Evolutionary conservation across 345 rosid species (phyloP), one percentile per base, ranked within the genome.

Genomic region (Passiflora organensis): DNA sequence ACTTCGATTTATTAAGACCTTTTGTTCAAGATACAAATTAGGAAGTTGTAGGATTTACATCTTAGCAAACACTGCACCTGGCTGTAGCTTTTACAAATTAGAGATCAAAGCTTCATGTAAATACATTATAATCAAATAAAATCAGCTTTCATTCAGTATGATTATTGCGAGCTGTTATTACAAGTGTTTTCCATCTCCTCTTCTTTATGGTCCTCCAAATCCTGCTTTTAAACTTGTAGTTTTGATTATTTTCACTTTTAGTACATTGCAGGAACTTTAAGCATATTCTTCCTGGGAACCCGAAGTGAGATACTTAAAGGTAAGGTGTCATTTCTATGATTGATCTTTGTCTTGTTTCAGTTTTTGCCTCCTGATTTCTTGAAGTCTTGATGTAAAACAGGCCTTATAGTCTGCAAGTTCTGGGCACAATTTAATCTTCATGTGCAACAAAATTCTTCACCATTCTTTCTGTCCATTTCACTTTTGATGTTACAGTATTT

Each of bases 71-170:
- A 55, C n/a, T 72, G 77, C 72, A 79, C 72, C 65, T 73, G 72
- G 72, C 72, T 75, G 78, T 73, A 81, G 78, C 75, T 76, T 66
- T 64, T 76, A 76, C 74, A 69, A 71, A 74, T 72, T 79, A 78
- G 76, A 78, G 79, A 66, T 73, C 77, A 68, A 68, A 68, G 75
- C 73, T 73, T 83, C 59, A n/a, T 93, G 99, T 93, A 89, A 77
- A 93, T 84, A 81, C 84, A 75, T 79, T 82, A 76, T 65, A 61
- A 72, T 72, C 72, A 51, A 76, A 88, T 85, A 82, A 84, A 70
- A 78, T 70, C 63, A 77, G 75, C 69, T 73, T 75, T 69, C 21
- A 36, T 34, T 72, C 80, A 41, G 52, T 56, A 54, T 42, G 51
- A 51, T 56, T 67, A 32, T 32, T 50, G 48, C 36, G 10, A 44